Evolutionary conservation across 2,329 filamentous ascomycete species (phyloP).

Genomic region (Diaporthe sp.): DNA sequence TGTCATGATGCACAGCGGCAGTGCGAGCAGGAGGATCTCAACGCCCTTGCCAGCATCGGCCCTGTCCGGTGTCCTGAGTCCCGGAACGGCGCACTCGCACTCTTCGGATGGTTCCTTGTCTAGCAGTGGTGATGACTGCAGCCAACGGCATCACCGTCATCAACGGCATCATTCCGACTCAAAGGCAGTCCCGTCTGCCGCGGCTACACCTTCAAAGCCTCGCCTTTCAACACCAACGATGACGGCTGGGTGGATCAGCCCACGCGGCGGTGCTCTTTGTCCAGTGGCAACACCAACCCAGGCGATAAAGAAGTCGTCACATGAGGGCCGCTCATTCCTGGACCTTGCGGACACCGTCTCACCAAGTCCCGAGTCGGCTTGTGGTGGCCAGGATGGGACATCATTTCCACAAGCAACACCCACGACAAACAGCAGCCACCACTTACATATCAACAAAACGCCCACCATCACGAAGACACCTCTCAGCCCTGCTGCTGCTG

Average conservation of each 20-base stretch:
- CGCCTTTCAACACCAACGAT: conserved; percentile 35
- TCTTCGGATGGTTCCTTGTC: conserved; percentile 56
- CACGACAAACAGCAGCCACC: background rate
- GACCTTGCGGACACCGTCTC: conserved; percentile 25
- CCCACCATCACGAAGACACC: conserved; percentile 24
- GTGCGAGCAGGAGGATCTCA: conserved; percentile 42
- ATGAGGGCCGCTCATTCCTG: background rate
- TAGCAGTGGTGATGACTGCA: conserved; percentile 46
- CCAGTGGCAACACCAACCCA: conserved; percentile 15
- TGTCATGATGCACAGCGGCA: conserved; percentile 42
- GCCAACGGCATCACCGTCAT: conserved; percentile 38
- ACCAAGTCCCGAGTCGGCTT: background rate
- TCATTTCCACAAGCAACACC: conserved; percentile 25
- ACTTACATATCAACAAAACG: conserved; percentile 10
- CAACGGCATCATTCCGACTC: conserved; percentile 34
- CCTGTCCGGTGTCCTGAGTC: conserved; percentile 19
- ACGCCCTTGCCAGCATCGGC: conserved; percentile 48
- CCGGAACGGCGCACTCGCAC: conserved; percentile 49
- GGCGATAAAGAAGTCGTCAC: conserved; percentile 32
- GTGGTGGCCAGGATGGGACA: background rate
- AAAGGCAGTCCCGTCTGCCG: conserved; percentile 24
- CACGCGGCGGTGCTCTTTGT: conserved; percentile 18
- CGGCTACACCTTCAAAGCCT: conserved; percentile 26
- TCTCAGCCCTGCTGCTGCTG: background rate
- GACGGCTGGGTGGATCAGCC: conserved; percentile 24